These are phyloP conservation scores for Coelastrella sp. DNA, from an alignment of 139 green algal species.

Conservation along the genomic window DNA sequence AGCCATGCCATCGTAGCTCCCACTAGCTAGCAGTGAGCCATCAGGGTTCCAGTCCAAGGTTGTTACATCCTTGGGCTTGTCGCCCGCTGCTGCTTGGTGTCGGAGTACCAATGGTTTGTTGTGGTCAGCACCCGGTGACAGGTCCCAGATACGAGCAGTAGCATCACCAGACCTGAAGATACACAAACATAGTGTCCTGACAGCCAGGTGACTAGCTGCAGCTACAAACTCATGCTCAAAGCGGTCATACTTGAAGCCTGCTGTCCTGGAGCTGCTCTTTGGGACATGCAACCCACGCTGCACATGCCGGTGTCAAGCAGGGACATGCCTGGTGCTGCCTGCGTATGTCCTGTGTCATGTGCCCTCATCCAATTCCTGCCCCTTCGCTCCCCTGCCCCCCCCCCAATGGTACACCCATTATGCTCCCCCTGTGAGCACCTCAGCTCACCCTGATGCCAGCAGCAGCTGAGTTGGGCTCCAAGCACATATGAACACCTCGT, in stretches of 20 bases:
- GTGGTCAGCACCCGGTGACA: constrained; percentile 52
- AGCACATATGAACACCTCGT: constrained; percentile 91
- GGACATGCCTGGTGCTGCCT: too few relatives aligned
- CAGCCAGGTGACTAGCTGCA: too few relatives aligned
- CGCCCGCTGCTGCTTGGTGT: constrained; percentile 40
- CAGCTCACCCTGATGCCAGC: constrained; percentile 4
- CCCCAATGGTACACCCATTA: too few relatives aligned
- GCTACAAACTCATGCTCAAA: too few relatives aligned
- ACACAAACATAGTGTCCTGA: background rate
- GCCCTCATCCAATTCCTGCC: too few relatives aligned
- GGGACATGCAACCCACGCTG: too few relatives aligned
- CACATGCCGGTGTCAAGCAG: too few relatives aligned
- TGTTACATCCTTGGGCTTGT: constrained; percentile 88
- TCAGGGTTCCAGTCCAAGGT: constrained; percentile 94
- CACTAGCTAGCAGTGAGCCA: constrained; percentile 89
- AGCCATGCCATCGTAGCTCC: constrained; percentile 88
- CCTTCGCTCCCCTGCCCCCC: too few relatives aligned
- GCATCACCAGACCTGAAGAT: constrained; percentile 79
- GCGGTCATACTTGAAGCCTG: too few relatives aligned
- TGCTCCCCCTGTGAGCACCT: too few relatives aligned
- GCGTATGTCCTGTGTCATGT: too few relatives aligned
- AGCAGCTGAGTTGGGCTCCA: constrained; percentile 81
- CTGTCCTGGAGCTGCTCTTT: too few relatives aligned
- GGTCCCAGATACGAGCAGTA: constrained; percentile 89
- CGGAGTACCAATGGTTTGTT: constrained; percentile 54